A percentile compares a stretch with the other conserved stretches of the same genome.
Evolutionary conservation across 495 filamentous ascomycete species (phyloP).

Genomic region (Glarea lozoyensis): DNA sequence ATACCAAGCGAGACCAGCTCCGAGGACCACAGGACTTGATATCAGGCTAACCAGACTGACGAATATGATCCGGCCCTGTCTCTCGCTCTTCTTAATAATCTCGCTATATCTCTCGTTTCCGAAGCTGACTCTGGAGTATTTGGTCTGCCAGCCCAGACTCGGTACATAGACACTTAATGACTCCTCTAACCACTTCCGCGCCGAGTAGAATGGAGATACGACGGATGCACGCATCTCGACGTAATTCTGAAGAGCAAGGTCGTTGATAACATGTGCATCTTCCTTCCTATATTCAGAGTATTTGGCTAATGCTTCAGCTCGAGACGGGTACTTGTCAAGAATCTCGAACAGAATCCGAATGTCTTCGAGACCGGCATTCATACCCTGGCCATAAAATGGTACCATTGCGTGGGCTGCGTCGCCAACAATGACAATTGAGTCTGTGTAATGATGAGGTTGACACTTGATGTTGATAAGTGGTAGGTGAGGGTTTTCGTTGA

Average conservation of each 20-base stretch:
- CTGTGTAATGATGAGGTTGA: conserved; percentile 70
- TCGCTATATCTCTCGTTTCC: conserved; percentile 85
- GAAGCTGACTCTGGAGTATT: conserved; percentile 91
- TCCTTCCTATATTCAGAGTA: conserved; percentile 64
- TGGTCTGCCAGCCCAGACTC: conserved; percentile 72
- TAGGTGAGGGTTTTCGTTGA: conserved; percentile 72
- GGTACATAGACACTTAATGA: conserved; percentile 68
- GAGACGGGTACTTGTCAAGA: conserved; percentile 50
- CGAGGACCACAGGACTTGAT: background rate
- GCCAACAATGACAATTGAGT: conserved; percentile 76
- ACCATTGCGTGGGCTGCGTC: conserved; percentile 98
- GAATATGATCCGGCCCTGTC: conserved; percentile 50
- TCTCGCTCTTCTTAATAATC: conserved; percentile 55
- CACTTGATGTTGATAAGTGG: conserved; percentile 91
- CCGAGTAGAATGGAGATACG: conserved; percentile 59
- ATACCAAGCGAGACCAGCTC: background rate
- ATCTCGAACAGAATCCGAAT: conserved; percentile 69
- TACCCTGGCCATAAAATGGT: conserved; percentile 86
- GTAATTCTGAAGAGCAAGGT: conserved; percentile 86
- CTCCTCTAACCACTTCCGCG: conserved; percentile 83
- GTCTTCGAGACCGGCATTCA: conserved; percentile 83
- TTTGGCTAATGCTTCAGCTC: conserved; percentile 54
- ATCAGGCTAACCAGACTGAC: background rate
- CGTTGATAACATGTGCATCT: conserved; percentile 86
- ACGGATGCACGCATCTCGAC: conserved; percentile 86